phyloP scores from a whole-genome alignment of 345 rosid species.

The Syzygium aqueum region DNA sequence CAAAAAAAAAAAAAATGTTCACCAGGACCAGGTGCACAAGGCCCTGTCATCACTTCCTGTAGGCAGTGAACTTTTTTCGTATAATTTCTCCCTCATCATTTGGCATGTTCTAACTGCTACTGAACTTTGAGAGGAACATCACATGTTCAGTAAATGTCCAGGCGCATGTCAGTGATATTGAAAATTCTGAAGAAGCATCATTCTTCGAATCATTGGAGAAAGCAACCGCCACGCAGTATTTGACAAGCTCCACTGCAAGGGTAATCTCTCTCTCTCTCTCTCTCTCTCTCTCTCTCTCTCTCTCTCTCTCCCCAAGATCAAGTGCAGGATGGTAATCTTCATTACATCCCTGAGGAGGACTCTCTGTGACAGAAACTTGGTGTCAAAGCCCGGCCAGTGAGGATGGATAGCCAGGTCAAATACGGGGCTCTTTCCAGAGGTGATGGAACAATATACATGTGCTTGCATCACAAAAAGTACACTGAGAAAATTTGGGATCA shows the following conservation, averaged over 20 bases:
- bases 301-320: background rate
- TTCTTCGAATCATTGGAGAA: conserved; percentile 88
- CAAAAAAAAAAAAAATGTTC: background rate
- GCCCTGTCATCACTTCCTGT: background rate
- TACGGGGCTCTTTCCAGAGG: conserved; percentile 92
- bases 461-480: conserved; percentile 79
- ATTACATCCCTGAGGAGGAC: background rate
- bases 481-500: conserved; percentile 98
- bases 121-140: background rate
- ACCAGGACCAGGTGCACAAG: background rate
- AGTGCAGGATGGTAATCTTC: background rate
- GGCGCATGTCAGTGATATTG: conserved; percentile 72
- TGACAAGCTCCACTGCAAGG: conserved; percentile 63
- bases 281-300: background rate
- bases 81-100: background rate
- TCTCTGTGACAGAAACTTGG: conserved; percentile 70
- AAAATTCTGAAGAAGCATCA: conserved; percentile 78
- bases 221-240: conserved; percentile 69
- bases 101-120: background rate
- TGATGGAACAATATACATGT: conserved; percentile 84
- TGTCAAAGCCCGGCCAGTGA: conserved; percentile 77
- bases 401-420: conserved; percentile 95
- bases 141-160: conserved; percentile 3
- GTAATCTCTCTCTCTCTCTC: conserved; percentile 15
- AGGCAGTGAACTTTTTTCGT: background rate